Percentiles rank a stretch among this genome's conserved stretches.
phyloP scores from a whole-genome alignment of 192 early-diverging fungal species.

The Phlyctochytrium planicorne region DNA sequence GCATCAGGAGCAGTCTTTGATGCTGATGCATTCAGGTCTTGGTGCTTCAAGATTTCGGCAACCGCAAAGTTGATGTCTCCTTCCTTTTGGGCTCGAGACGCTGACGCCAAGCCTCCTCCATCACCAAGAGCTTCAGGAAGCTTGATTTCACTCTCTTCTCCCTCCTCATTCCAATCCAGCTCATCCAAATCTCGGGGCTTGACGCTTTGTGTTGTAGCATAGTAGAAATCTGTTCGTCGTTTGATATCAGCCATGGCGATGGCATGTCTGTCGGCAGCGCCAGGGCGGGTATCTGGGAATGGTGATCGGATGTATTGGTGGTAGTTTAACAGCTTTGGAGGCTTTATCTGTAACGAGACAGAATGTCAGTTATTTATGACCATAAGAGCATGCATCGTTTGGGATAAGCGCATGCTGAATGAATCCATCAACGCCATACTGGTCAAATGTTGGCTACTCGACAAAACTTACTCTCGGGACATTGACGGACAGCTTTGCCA shows the following conservation, averaged over 20 bases:
- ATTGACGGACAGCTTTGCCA: slow-evolving; percentile 7
- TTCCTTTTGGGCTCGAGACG: neutral
- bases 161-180: neutral
- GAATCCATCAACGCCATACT: no score
- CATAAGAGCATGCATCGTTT: no score
- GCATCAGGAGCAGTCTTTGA: neutral
- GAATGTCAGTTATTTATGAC: no score
- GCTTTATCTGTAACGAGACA: slow-evolving; percentile 7
- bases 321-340: slow-evolving; percentile 17
- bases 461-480: slow-evolving; percentile 15
- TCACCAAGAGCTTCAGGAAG: neutral
- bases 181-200: neutral
- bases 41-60: no score
- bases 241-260: slow-evolving; percentile 5
- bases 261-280: neutral
- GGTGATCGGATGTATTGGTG: slow-evolving; percentile 12
- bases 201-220: neutral
- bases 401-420: no score
- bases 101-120: neutral
- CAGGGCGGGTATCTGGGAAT: slow-evolving; percentile 1
- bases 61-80: neutral
- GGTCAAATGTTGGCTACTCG: no score
- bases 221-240: neutral
- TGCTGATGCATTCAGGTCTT: no score
- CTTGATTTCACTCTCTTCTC: neutral